Evolutionary conservation across 352 stramenopile species (phyloP), one percentile per base, ranked within the genome.

Genomic region (Thalassiosira oceanica): DNA sequence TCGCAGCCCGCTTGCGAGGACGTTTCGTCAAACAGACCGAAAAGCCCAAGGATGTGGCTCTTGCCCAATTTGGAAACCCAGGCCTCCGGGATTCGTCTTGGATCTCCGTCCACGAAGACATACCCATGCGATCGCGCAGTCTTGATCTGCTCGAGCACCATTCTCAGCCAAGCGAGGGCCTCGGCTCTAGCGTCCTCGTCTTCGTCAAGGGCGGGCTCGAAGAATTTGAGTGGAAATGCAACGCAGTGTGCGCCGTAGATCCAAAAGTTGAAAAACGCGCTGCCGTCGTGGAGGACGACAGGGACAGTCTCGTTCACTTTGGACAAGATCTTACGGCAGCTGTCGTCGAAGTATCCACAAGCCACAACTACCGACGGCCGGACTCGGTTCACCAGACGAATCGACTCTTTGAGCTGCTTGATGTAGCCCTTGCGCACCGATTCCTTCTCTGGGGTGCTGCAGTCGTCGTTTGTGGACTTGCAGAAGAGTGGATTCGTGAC

Each of bases 241-340:
- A 94, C 31, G 13, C 79, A 76, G 45, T 90, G 78, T 15, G 88
- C 63, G 18, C 89, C 87, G 51, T 80, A 70, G 15, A 83, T 66
- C 85, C 86, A 94, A 76, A 93, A 93, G 13, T 78, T 78, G 52
- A 89, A 93, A 35, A 80, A 92, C 5, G 63, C 56, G n/a, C 50
- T 58, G 1, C 85, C 80, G 62, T 92, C 80, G 39, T 88, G 81
- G 51, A 89, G 75, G 46, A 93, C 61, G 2, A 93, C 75, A 8
- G 86, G 84, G n/a, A 94, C 90, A 13, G 83, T 92, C 46, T 93
- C 89, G 33, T 74, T 86, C 21, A 93, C 79, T 53, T 79, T 81
- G 2, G 72, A 75, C 21, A 90, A 43, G 23, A 90, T 63, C 68
- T 90, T 90, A 26, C 75, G 67, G 54, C 61, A 79, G 8, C 69